A percentile compares a stretch with the other conserved stretches of the same genome.
Conservation (phyloP, 371 early-diverging fungal genomes). For the Amoeboaphelidium occidentale region DNA sequence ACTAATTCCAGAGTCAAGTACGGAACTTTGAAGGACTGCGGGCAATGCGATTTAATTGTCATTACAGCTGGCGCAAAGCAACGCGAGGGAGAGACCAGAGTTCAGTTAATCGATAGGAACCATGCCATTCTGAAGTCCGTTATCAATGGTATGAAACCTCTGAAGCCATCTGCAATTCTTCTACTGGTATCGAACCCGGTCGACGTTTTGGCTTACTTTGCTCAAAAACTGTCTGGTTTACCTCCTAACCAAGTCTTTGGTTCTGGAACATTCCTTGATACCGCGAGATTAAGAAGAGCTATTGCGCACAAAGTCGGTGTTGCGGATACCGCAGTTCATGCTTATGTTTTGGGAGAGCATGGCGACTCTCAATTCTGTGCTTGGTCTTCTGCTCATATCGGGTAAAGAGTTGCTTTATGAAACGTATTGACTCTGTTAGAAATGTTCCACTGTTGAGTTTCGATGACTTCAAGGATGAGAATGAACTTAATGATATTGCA, state of each 20-base stretch:
- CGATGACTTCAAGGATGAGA: conserved; percentile 23
- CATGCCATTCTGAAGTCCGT: conserved; percentile 39
- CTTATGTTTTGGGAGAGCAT: conserved; percentile 62
- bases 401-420: no score
- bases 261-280: conserved; percentile 59
- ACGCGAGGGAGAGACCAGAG: conserved; percentile 42
- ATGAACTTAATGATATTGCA: conserved; percentile 23
- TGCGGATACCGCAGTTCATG: conserved; percentile 42
- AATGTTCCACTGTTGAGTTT: conserved; percentile 38
- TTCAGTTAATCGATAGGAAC: conserved; percentile 48
- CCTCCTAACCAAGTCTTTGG: conserved; percentile 55
- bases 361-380: conserved; percentile 46
- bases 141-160: conserved; percentile 40
- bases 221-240: conserved; percentile 48
- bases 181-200: conserved; percentile 19
- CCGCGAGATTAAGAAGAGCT: conserved; percentile 37
- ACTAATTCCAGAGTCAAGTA: conserved; percentile 29
- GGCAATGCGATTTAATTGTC: conserved; percentile 57
- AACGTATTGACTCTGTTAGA: no score
- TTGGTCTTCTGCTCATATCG: conserved; percentile 48
- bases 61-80: conserved; percentile 74
- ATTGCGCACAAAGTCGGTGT: conserved; percentile 25
- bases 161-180: conserved; percentile 28
- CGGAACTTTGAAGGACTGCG: conserved; percentile 37
- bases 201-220: conserved; percentile 53